Percentiles rank a stretch among this genome's conserved stretches.
Conservation (phyloP, 1,284 basidiomycete species). For the Ceraceosorus bombacis region DNA sequence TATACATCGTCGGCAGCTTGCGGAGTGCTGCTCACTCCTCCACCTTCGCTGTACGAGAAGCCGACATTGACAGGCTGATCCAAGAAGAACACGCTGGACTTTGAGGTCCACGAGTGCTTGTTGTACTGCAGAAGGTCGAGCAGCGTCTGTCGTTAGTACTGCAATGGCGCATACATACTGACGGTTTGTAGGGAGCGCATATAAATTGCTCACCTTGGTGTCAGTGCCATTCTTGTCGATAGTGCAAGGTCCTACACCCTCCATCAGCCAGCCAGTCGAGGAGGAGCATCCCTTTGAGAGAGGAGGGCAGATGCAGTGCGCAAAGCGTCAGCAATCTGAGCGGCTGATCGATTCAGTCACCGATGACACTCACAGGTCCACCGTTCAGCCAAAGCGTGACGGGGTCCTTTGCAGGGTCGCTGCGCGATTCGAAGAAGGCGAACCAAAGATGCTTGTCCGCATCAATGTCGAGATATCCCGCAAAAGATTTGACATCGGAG, state of each 20-base stretch:
- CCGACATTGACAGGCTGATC: conserved; percentile 76
- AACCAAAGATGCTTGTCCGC: conserved; percentile 80
- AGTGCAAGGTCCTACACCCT: conserved; percentile 71
- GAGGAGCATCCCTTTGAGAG: neutral
- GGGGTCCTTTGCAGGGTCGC: conserved; percentile 65
- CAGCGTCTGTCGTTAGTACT: no score
- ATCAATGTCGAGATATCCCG: conserved; percentile 73
- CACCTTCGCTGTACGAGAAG: conserved; percentile 68
- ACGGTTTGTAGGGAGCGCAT: no score
- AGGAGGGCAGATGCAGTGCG: neutral
- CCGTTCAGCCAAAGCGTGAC: conserved; percentile 84
- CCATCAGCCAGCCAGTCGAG: conserved; percentile 59
- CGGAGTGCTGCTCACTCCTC: conserved; percentile 65
- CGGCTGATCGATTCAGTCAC: conserved; percentile 15
- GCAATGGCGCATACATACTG: no score
- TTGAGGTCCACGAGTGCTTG: conserved; percentile 67
- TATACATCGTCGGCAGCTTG: conserved; percentile 76
- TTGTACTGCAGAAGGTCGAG: conserved; percentile 53
- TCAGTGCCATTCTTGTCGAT: conserved; percentile 63
- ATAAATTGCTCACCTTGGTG: conserved; percentile 61
- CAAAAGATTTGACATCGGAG: conserved; percentile 71
- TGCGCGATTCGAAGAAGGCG: conserved; percentile 77
- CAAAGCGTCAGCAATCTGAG: neutral
- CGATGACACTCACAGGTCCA: conserved; percentile 57
- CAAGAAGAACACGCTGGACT: conserved; percentile 66